Evolutionary conservation across 2,329 filamentous ascomycete species (phyloP).

Genomic region (Penicillium janthinellum): DNA sequence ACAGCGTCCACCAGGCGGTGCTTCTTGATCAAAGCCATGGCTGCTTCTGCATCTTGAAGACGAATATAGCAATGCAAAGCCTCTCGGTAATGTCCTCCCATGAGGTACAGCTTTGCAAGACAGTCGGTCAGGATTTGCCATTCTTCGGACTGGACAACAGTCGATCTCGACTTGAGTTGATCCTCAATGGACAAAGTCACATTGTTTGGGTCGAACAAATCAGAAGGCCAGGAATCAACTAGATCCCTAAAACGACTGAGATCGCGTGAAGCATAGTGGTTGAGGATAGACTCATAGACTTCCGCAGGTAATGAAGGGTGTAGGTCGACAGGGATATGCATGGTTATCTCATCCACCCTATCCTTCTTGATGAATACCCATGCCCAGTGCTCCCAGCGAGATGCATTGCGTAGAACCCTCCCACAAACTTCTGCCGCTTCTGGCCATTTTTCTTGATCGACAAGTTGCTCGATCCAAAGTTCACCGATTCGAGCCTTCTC

Average conservation of each 20-base stretch:
- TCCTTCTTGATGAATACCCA: slow-evolving; percentile 85
- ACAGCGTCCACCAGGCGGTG: slow-evolving; percentile 89
- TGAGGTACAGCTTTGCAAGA: slow-evolving; percentile 80
- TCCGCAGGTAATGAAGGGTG: slow-evolving; percentile 75
- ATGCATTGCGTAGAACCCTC: slow-evolving; percentile 75
- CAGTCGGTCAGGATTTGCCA: slow-evolving; percentile 89
- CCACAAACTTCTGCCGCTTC: slow-evolving; percentile 78
- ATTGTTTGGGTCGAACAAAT: slow-evolving; percentile 77
- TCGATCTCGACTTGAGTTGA: slow-evolving; percentile 74
- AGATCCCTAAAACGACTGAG: slow-evolving; percentile 75
- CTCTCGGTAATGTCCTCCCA: slow-evolving; percentile 77
- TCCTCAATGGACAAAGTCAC: slow-evolving; percentile 79
- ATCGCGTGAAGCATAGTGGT: slow-evolving; percentile 82
- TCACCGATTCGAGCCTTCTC: slow-evolving; percentile 92
- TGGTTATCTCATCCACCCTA: slow-evolving; percentile 86
- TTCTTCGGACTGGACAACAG: slow-evolving; percentile 76
- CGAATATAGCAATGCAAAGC: slow-evolving; percentile 87
- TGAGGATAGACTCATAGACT: slow-evolving; percentile 86
- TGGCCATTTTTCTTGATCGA: slow-evolving; percentile 73
- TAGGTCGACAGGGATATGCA: slow-evolving; percentile 78
- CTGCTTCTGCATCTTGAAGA: slow-evolving; percentile 87
- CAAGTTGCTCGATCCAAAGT: slow-evolving; percentile 85
- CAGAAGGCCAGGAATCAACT: slow-evolving; percentile 79
- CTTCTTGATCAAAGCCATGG: slow-evolving; percentile 82
- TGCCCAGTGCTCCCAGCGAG: slow-evolving; percentile 93